These are phyloP conservation scores for Somion occarium DNA, from an alignment of 1,284 basidiomycete species.

Conservation along the genomic window DNA sequence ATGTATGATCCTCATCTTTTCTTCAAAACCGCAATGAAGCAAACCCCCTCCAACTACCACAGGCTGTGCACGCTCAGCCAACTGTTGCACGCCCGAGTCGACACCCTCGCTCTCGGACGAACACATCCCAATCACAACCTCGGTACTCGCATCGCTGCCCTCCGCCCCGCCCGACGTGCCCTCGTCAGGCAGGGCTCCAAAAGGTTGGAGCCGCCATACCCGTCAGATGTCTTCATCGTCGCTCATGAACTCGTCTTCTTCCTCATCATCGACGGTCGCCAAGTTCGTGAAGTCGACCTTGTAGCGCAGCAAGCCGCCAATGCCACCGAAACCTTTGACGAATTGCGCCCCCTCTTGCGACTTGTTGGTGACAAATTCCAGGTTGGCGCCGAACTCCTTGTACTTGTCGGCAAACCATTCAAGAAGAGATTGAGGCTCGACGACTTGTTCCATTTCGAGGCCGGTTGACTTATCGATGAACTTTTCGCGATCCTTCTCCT, in stretches of 20 bases:
- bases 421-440: slow-evolving; percentile 79
- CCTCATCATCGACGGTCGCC: slow-evolving; percentile 66
- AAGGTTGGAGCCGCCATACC: slow-evolving; percentile 65
- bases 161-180: slow-evolving; percentile 57
- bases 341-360: slow-evolving; percentile 99
- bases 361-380: slow-evolving; percentile 86
- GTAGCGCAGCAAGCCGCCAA: slow-evolving; percentile 92
- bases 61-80: no score
- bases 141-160: no score
- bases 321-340: slow-evolving; percentile 98
- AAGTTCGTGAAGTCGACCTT: slow-evolving; percentile 92
- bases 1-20: no score
- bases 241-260: slow-evolving; percentile 74
- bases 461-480: slow-evolving; percentile 95
- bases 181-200: slow-evolving; percentile 59
- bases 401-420: slow-evolving; percentile 99
- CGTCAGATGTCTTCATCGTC: slow-evolving; percentile 83
- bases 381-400: slow-evolving; percentile 93
- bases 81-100: no score
- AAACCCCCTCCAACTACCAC: neutral
- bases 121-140: no score
- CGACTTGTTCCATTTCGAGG: slow-evolving; percentile 88
- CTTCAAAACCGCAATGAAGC: neutral
- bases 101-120: no score
- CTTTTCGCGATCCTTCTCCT: slow-evolving; percentile 88